Base-by-base conservation (phyloP, 768 basidiomycete species). In the Phaeotremella fagi region DNA sequence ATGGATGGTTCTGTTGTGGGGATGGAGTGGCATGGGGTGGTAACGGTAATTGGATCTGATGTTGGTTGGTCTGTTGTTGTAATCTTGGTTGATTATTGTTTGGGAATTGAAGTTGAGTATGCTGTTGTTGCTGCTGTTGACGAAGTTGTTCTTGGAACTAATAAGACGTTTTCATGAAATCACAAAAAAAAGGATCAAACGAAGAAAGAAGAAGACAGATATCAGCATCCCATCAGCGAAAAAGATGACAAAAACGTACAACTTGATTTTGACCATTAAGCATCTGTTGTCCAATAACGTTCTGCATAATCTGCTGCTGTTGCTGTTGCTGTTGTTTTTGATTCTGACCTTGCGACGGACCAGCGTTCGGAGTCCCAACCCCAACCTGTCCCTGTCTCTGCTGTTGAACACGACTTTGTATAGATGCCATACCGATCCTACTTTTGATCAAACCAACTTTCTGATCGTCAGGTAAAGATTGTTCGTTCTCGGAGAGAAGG, bases 31-130 rank as follows among this genome's bases (percentile, higher is more conserved):
- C 27, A 9, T 23, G 5, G 15, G 26, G 29, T 7, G 47, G 47
- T 24, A 35, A 31, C 20, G 31, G 43, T 31, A 41, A 20, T 12
- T 11, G 22, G 6, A 41, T 11, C 22, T 41, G 38, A 41, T 41
- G 38, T 20, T 60, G 56, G 16, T 49, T 46, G 29, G 54, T 20
- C 6, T 6, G 45, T 31, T 55, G 55, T 28, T 57, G 60, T 18
- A 61, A 29, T 35, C 52, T 31, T 36, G 57, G 60, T 3, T 55
- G 46, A 25, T 50, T 50, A 28, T 60, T 55, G 27, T 53, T 41
- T 7, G 54, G 48, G 25, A 61, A 25, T 22, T 51, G 52, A 37
- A 59, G 56, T 45, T 61, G 56, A n/a, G 48, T 45, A 35, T 60
- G 60, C 15, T 49, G 48, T 23, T 62, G 58, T 25, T 59, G 58